These are phyloP conservation scores for Cardamine resedifolia DNA, from an alignment of 345 rosid genomes.

Conservation along the genomic window DNA sequence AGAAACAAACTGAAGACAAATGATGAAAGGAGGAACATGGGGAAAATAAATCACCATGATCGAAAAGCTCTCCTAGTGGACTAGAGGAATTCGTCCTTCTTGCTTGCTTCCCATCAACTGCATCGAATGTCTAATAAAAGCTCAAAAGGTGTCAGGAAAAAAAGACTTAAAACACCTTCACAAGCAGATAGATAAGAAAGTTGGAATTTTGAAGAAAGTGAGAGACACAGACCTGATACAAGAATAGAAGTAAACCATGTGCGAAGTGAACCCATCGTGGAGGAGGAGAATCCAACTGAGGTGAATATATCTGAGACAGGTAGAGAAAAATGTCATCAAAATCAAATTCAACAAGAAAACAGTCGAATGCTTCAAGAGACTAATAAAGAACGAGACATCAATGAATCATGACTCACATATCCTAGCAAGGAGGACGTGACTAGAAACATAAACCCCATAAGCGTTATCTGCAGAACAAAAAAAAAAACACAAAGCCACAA, in stretches of 20 bases:
- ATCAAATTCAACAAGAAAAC: background rate
- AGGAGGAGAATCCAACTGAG: slow-evolving; percentile 79
- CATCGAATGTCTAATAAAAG: slow-evolving; percentile 79
- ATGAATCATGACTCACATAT: slow-evolving; percentile 62
- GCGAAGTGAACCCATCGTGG: slow-evolving; percentile 99
- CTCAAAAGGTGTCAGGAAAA: background rate
- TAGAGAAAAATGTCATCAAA: slow-evolving; percentile 15
- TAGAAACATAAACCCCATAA: slow-evolving; percentile 87
- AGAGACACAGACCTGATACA: slow-evolving; percentile 72
- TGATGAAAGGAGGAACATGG: slow-evolving; percentile 2
- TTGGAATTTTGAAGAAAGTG: background rate
- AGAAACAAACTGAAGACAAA: slow-evolving; percentile 19
- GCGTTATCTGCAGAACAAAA: slow-evolving; percentile 69
- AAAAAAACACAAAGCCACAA: background rate
- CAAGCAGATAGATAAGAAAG: background rate
- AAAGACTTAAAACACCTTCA: background rate
- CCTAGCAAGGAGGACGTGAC: slow-evolving; percentile 80
- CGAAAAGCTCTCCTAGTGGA: slow-evolving; percentile 94
- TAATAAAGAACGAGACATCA: slow-evolving; percentile 7
- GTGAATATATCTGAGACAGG: slow-evolving; percentile 39
- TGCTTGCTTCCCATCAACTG: slow-evolving; percentile 99
- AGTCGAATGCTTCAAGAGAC: background rate
- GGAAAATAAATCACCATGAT: slow-evolving; percentile 62
- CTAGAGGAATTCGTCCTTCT: slow-evolving; percentile 91
- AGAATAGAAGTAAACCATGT: slow-evolving; percentile 88